phyloP scores from a whole-genome alignment of 345 rosid species.

The Lepidium didymum region DNA sequence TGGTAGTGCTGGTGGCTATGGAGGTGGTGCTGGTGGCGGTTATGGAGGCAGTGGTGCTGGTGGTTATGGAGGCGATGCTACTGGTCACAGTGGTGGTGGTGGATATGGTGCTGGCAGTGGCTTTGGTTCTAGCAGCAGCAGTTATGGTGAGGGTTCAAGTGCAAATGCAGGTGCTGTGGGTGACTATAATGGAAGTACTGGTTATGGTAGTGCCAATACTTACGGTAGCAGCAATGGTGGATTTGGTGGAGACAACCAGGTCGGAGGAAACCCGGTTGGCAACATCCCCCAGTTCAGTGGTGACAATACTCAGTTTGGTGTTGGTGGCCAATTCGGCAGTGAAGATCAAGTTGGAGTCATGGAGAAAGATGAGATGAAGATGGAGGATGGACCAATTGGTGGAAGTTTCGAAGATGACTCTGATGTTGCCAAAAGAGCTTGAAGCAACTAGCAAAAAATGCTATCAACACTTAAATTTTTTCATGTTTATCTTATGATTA shows the following conservation, averaged over 20 bases:
- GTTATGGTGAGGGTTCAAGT: slow-evolving; percentile 21
- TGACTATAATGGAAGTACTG: slow-evolving; percentile 31
- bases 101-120: slow-evolving; percentile 24
- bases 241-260: slow-evolving; percentile 15
- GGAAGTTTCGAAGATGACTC: slow-evolving; percentile 27
- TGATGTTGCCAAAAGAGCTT: slow-evolving; percentile 69
- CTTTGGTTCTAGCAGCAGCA: slow-evolving; percentile 21
- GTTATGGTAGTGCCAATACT: slow-evolving; percentile 12
- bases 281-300: slow-evolving; percentile 22
- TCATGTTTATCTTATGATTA: neutral
- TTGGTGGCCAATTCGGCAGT: slow-evolving; percentile 10
- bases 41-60: slow-evolving; percentile 24
- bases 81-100: slow-evolving; percentile 5
- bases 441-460: slow-evolving; percentile 13
- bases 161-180: slow-evolving; percentile 27
- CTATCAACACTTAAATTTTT: slow-evolving; percentile 2
- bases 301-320: slow-evolving; percentile 23
- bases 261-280: slow-evolving; percentile 12
- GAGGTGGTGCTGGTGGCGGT: slow-evolving; percentile 1
- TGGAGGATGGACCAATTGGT: slow-evolving; percentile 25
- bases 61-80: neutral
- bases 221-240: slow-evolving; percentile 23
- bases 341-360: slow-evolving; percentile 26
- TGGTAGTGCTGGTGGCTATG: neutral
- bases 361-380: slow-evolving; percentile 1